Percentiles rank a stretch among this genome's conserved stretches.
These are phyloP conservation scores for Gyromitra esculenta DNA, from an alignment of 2,329 filamentous ascomycete species.

Conservation along the genomic window DNA sequence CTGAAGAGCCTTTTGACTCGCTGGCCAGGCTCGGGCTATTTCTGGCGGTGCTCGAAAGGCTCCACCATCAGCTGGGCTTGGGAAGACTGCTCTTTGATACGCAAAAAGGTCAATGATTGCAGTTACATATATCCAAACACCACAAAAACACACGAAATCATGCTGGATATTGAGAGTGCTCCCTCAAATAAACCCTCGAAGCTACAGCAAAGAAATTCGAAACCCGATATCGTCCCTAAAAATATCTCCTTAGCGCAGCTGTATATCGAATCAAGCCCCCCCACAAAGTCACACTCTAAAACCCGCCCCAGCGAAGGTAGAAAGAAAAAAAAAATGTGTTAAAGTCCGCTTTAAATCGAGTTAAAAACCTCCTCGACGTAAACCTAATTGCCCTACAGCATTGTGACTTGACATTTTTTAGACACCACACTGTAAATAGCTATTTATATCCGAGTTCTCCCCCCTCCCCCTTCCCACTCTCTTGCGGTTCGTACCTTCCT, in stretches of 20 bases:
- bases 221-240: too few species aligned
- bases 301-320: too few species aligned
- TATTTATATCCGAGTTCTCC: too few species aligned
- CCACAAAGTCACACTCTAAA: too few species aligned
- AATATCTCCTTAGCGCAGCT: too few species aligned
- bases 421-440: background rate
- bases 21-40: background rate
- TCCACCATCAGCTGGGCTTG: background rate
- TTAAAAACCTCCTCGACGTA: too few species aligned
- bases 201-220: background rate
- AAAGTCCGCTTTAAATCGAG: too few species aligned
- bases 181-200: background rate
- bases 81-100: background rate
- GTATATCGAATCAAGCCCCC: too few species aligned
- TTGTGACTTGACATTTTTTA: background rate
- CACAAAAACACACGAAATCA: background rate
- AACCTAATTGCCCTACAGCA: slow-evolving; percentile 3
- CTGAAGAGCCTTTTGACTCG: too few species aligned
- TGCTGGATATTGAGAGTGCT: background rate
- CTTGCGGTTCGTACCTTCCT: background rate
- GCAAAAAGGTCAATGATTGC: background rate
- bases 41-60: background rate
- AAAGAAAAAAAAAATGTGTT: too few species aligned
- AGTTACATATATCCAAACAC: background rate
- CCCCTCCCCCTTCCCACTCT: too few species aligned